Evolutionary conservation across 2,329 filamentous ascomycete species (phyloP), one percentile per base, ranked within the genome.

Genomic region (Tolypocladium tundrense): DNA sequence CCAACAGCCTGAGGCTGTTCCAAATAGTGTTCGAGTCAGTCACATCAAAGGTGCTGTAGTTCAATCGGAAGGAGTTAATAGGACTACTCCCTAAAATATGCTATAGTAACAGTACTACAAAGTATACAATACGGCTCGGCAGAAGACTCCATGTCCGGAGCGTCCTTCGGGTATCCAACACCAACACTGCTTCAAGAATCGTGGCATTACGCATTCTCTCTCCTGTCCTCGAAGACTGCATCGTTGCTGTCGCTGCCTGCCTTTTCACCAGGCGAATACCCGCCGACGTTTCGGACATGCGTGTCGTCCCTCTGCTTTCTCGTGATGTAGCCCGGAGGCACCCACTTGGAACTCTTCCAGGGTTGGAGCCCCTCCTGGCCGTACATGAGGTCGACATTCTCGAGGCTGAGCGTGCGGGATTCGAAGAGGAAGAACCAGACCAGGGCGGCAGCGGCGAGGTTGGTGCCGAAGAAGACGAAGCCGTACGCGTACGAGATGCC

Each of bases 341-440:
- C 70, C 80, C 80, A 88, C 61, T 77, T 73, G 60, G 73, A 69
- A 64, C 81, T 85, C 67, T 78, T 79, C 80, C 83, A 85, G 3
- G 86, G 79, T 69, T 80, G 82, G n/a, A 88, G 77, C 48, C 75
- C 61, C 3, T 63, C 71, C 24, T 84, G 72, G 53, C 85, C 78
- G 68, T 90, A 90, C 84, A 88, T 87, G 56, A 82, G 79, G 69
- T 90, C 86, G 58, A 90, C 83, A 63, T 88, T 84, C 72, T 90
- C 87, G n/a, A 90, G 77, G 14, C 82, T 84, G 11, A 87, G 78
- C 45, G 79, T 81, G 60, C 82, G 79, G 19, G 80, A 84, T 68
- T 90, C 86, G 69, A 82, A 85, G 57, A 89, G 78, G 70, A 87
- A 88, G 74, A 89, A 86, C 75, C 83, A 89, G 33, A 88, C 82